phyloP scores from a whole-genome alignment of 2,329 filamentous ascomycete species.

The Colletotrichum destructivum region DNA sequence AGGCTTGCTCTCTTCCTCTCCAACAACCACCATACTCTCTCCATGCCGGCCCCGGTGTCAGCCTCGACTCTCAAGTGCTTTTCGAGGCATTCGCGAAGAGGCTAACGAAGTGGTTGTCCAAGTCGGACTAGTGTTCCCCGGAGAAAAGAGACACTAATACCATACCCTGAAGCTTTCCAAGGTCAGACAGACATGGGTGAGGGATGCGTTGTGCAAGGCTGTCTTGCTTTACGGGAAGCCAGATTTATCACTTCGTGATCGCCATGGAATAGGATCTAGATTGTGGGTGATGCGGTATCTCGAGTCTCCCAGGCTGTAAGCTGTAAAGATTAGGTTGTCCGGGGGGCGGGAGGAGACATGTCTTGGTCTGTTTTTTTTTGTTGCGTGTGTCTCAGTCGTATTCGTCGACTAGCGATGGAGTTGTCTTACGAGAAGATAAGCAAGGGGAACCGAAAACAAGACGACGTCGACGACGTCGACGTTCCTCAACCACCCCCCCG shows the following conservation, averaged over 20 bases:
- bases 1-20: background rate
- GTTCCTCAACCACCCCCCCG: conserved; percentile 4
- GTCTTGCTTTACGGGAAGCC: background rate
- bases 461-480: background rate
- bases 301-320: background rate
- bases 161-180: background rate
- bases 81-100: conserved; percentile 22
- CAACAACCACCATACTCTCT: no score
- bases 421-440: conserved; percentile 24
- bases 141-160: background rate
- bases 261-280: conserved; percentile 27
- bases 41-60: background rate
- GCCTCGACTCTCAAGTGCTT: no score
- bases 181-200: background rate
- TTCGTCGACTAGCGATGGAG: conserved; percentile 8
- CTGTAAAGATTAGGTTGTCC: conserved; percentile 18
- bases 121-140: conserved; percentile 33
- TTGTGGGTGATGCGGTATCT: background rate
- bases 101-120: conserved; percentile 38
- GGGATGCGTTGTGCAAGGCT: conserved; percentile 3
- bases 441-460: background rate
- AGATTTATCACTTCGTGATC: conserved; percentile 42
- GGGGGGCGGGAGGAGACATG: conserved; percentile 2
- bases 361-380: background rate
- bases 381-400: conserved; percentile 14